A percentile compares a stretch with the other conserved stretches of the same genome.
phyloP scores from a whole-genome alignment of 345 rosid species.

The Brassica nigra region DNA sequence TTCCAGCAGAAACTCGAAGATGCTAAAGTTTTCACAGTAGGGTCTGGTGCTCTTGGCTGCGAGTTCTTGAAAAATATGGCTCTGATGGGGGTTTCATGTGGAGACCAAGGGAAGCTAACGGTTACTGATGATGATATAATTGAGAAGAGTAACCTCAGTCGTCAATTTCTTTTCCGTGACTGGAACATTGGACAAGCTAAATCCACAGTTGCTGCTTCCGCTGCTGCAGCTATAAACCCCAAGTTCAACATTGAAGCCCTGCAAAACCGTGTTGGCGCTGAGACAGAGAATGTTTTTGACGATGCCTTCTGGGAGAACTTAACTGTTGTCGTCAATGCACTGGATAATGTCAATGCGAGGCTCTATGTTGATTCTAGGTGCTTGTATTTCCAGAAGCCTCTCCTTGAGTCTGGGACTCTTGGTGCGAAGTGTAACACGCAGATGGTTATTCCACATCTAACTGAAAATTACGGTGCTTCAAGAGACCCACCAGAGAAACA shows the following conservation, averaged over 20 bases:
- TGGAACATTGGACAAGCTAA: slow-evolving; percentile 99
- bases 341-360: slow-evolving; percentile 95
- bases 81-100: slow-evolving; percentile 95
- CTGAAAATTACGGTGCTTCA: background rate
- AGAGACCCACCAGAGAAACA: background rate
- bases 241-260: slow-evolving; percentile 74
- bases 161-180: slow-evolving; percentile 97
- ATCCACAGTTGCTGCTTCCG: slow-evolving; percentile 97
- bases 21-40: slow-evolving; percentile 78
- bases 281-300: slow-evolving; percentile 88
- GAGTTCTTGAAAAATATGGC: slow-evolving; percentile 94
- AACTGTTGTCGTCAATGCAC: slow-evolving; percentile 78
- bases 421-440: slow-evolving; percentile 27
- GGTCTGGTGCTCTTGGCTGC: slow-evolving; percentile 99
- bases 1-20: slow-evolving; percentile 93
- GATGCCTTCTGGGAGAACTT: slow-evolving; percentile 93
- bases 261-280: slow-evolving; percentile 91
- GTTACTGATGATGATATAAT: slow-evolving; percentile 97
- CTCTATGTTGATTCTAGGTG: slow-evolving; percentile 98
- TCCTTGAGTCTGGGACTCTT: slow-evolving; percentile 97
- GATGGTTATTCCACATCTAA: background rate
- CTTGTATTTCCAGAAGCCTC: slow-evolving; percentile 97
- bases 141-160: slow-evolving; percentile 97
- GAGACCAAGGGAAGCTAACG: slow-evolving; percentile 76
- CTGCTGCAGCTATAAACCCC: slow-evolving; percentile 79